Evolutionary conservation across 176 grass and related monocot species (phyloP).

Genomic region (Pharus latifolius): DNA sequence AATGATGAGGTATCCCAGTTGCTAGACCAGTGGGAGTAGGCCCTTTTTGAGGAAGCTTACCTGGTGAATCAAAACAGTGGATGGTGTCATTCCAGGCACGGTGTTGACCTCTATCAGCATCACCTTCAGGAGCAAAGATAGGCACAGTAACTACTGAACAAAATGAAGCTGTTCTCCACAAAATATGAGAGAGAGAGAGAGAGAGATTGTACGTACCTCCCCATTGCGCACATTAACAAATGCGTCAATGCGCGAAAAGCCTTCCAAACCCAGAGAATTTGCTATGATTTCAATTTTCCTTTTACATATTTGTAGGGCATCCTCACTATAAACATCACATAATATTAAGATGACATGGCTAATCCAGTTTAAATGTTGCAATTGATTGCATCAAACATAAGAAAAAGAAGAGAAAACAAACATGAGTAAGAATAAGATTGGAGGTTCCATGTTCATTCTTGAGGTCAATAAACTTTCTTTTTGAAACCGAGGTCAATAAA

Average conservation of each 20-base stretch:
- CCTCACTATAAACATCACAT: conserved; percentile 27
- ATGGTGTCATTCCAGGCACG: conserved; percentile 91
- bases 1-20: background rate
- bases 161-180: background rate
- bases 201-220: conserved; percentile 50
- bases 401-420: background rate
- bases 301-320: conserved; percentile 68
- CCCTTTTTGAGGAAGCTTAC: conserved; percentile 4
- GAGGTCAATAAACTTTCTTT: too few relatives aligned
- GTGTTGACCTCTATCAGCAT: conserved; percentile 87
- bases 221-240: conserved; percentile 68
- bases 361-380: background rate
- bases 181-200: background rate
- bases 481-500: too few relatives aligned
- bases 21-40: background rate
- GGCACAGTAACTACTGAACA: background rate
- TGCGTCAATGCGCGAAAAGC: conserved; percentile 80
- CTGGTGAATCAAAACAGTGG: conserved; percentile 86
- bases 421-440: background rate
- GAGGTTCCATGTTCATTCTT: too few relatives aligned
- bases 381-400: background rate
- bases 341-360: background rate
- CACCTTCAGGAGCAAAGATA: conserved; percentile 31
- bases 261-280: conserved; percentile 64
- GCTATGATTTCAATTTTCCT: conserved; percentile 51